Percentiles rank a stretch among this genome's conserved stretches.
Evolutionary conservation across 2,329 filamentous ascomycete genomes (phyloP).

Genomic region (Paramyrothecium sp.): DNA sequence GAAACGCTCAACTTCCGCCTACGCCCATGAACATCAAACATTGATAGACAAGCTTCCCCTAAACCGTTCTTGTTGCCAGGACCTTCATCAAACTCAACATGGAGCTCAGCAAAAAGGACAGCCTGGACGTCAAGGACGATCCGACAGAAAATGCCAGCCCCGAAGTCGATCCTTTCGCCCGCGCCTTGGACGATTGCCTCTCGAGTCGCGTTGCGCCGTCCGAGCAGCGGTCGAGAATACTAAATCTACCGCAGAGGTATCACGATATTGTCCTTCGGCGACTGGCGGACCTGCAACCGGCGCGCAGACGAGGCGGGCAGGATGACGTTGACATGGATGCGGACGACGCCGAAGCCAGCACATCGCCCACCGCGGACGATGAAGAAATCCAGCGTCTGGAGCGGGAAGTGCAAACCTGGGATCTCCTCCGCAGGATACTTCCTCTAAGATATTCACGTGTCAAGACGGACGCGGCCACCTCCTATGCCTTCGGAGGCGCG

Average conservation of each 20-base stretch:
- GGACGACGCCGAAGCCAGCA: slow-evolving; percentile 43
- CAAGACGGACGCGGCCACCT: slow-evolving; percentile 20
- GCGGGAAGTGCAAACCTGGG: slow-evolving; percentile 87
- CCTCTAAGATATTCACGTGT: slow-evolving; percentile 60
- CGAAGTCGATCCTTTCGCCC: slow-evolving; percentile 86
- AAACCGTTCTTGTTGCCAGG: neutral
- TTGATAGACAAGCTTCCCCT: neutral
- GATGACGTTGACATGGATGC: slow-evolving; percentile 56
- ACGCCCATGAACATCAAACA: neutral
- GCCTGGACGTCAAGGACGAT: slow-evolving; percentile 4
- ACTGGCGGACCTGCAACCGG: slow-evolving; percentile 27
- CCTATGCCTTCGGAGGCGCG: slow-evolving; percentile 24
- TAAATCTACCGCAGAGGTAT: slow-evolving; percentile 60
- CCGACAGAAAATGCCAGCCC: slow-evolving; percentile 53
- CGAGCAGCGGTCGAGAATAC: slow-evolving; percentile 64
- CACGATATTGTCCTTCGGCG: slow-evolving; percentile 48
- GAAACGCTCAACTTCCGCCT: neutral
- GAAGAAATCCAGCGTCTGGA: slow-evolving; percentile 57
- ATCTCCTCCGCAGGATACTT: slow-evolving; percentile 74
- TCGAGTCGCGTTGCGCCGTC: slow-evolving; percentile 42
- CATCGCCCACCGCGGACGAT: slow-evolving; percentile 21
- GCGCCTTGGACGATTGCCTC: slow-evolving; percentile 75
- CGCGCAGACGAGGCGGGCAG: slow-evolving; percentile 26
- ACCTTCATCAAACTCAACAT: neutral
- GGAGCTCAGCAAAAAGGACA: neutral